These are phyloP conservation scores for Sphaerosporella brunnea DNA, from an alignment of 495 filamentous ascomycete genomes.

Conservation along the genomic window DNA sequence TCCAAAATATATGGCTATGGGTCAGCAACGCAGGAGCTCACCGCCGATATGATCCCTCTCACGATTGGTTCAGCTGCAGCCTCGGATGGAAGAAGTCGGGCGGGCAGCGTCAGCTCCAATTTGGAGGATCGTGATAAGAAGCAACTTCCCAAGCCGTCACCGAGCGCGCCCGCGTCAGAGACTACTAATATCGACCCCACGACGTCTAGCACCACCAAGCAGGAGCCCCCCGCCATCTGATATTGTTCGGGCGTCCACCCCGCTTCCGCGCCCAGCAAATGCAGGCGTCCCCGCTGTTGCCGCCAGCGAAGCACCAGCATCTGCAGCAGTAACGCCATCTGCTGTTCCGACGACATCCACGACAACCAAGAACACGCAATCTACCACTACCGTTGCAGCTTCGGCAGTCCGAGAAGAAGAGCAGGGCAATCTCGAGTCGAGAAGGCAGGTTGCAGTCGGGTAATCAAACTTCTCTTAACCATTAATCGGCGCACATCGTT, in stretches of 20 bases:
- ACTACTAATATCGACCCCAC: neutral
- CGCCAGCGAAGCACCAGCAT: neutral
- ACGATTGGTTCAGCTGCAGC: neutral
- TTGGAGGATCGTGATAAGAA: neutral
- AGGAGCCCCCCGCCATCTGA: neutral
- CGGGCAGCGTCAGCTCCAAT: conserved; percentile 15
- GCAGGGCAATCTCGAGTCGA: neutral
- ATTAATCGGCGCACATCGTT: no score
- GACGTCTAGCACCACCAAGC: neutral
- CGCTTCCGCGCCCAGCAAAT: neutral
- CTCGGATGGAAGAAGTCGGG: conserved; percentile 14
- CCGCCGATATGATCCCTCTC: neutral
- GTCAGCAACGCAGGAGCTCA: neutral
- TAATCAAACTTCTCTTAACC: no score
- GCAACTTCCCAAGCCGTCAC: neutral
- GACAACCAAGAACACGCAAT: neutral
- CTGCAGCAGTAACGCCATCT: neutral
- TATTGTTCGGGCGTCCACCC: neutral
- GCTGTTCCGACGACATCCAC: neutral
- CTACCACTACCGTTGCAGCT: neutral
- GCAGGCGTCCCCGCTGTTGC: neutral
- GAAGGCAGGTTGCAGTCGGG: no score
- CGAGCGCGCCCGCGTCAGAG: neutral
- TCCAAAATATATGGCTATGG: conserved; percentile 26
- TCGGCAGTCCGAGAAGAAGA: neutral